Evolutionary conservation across 1,139 yeast species (phyloP).

Genomic region (Magnusiomyces fungicola): DNA sequence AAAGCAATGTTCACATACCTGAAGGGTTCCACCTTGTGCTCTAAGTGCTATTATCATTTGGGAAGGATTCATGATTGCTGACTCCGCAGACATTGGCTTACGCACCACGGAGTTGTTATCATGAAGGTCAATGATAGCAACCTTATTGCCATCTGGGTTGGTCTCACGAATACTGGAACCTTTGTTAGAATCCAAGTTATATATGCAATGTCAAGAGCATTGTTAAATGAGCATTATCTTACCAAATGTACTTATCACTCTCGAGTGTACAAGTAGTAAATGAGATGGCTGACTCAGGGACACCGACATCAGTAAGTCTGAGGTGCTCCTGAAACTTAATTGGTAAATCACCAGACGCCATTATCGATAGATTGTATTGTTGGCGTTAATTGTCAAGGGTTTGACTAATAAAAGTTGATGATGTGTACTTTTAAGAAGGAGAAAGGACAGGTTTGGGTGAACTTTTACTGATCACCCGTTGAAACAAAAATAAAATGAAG

Average conservation of each 20-base stretch:
- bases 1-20: slow-evolving; percentile 36
- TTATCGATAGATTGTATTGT: not conserved
- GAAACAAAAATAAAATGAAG: too few species aligned
- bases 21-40: slow-evolving; percentile 94
- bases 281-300: slow-evolving; percentile 77
- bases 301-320: slow-evolving; percentile 77
- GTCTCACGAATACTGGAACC: slow-evolving; percentile 66
- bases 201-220: not conserved
- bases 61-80: slow-evolving; percentile 91
- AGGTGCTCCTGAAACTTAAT: slow-evolving; percentile 94
- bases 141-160: slow-evolving; percentile 65
- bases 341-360: slow-evolving; percentile 55
- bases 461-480: too few species aligned
- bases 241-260: slow-evolving; percentile 74
- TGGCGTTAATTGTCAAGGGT: not conserved
- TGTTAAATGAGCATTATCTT: slow-evolving; percentile 17
- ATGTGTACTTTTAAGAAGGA: too few species aligned
- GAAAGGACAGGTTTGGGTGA: too few species aligned
- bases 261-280: slow-evolving; percentile 92
- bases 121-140: slow-evolving; percentile 81
- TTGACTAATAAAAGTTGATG: too few species aligned
- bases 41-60: slow-evolving; percentile 85
- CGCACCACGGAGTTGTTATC: slow-evolving; percentile 68
- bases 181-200: not conserved
- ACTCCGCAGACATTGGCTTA: slow-evolving; percentile 95